Evolutionary conservation across 108 stramenopile genomes (phyloP).

Genomic region (Seminavis robusta): DNA sequence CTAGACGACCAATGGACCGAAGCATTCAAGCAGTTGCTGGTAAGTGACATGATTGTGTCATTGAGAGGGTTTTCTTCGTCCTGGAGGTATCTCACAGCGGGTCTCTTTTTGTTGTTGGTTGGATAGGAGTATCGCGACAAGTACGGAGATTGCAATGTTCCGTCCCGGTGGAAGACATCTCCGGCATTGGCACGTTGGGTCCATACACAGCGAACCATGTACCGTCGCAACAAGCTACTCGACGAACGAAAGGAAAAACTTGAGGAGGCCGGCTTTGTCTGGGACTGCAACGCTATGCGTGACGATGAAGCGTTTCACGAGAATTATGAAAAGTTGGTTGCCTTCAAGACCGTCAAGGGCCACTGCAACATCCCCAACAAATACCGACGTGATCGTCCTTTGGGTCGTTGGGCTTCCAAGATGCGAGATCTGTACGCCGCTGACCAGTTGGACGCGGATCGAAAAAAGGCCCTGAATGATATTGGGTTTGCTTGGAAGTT

Average conservation of each 20-base stretch:
- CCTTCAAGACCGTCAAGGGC: slow-evolving; percentile 18
- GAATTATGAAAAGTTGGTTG: slow-evolving; percentile 11
- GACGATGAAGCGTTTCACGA: slow-evolving; percentile 1
- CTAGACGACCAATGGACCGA: slow-evolving; percentile 17
- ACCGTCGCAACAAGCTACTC: no score
- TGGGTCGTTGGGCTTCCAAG: no score
- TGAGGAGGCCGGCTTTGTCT: slow-evolving; percentile 34
- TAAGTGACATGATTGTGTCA: no score
- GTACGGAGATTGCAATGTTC: slow-evolving; percentile 45
- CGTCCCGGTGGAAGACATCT: slow-evolving; percentile 47
- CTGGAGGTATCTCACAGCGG: no score
- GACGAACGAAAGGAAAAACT: slow-evolving; percentile 36
- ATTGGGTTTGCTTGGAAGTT: slow-evolving; percentile 74
- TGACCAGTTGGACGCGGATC: no score
- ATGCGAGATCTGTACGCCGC: no score
- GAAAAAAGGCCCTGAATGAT: slow-evolving; percentile 51
- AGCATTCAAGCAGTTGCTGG: slow-evolving; percentile 24
- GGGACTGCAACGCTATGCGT: slow-evolving; percentile 22
- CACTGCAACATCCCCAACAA: slow-evolving; percentile 28
- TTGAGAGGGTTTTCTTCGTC: no score
- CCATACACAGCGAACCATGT: slow-evolving; percentile 52
- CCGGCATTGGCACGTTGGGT: slow-evolving; percentile 44
- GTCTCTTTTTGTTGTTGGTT: no score
- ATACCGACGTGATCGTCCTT: slow-evolving; percentile 7
- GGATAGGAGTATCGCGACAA: slow-evolving; percentile 29